Conservation (phyloP, 306 rosid genomes). For the Citrullus colocynthis region DNA sequence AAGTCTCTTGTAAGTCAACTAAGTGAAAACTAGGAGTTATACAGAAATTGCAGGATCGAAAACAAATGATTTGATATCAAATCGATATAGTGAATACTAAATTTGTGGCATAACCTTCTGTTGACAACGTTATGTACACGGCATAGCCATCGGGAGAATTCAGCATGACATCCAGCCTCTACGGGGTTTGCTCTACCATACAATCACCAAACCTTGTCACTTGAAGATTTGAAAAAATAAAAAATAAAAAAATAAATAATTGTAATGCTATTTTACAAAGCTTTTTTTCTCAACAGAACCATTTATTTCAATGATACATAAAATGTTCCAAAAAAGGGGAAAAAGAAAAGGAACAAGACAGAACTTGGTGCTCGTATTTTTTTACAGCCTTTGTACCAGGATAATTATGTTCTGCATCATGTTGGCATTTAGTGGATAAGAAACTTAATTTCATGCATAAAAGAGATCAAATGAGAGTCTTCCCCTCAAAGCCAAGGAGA, state of each 20-base stretch:
- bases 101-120: slow-evolving; percentile 40
- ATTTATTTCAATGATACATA: neutral
- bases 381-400: too few species aligned
- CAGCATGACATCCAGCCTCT: slow-evolving; percentile 61
- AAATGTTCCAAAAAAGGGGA: neutral
- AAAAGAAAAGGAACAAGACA: too few species aligned
- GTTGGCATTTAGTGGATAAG: too few species aligned
- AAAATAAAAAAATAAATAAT: neutral
- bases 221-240: neutral
- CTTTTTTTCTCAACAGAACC: neutral
- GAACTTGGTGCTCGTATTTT: too few species aligned
- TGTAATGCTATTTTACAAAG: too few species aligned
- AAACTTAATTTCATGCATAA: too few species aligned
- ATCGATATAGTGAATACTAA: neutral
- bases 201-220: slow-evolving; percentile 5
- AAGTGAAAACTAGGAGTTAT: neutral
- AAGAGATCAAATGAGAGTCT: too few species aligned
- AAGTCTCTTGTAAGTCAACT: neutral
- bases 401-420: too few species aligned
- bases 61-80: neutral
- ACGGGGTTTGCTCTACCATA: slow-evolving; percentile 75
- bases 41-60: neutral
- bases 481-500: neutral
- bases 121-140: slow-evolving; percentile 78
- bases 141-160: slow-evolving; percentile 68